Evolutionary conservation across 148 eudicot genomes (phyloP), one percentile per base, ranked within the genome.

Genomic region (Fagopyrum esculentum): DNA sequence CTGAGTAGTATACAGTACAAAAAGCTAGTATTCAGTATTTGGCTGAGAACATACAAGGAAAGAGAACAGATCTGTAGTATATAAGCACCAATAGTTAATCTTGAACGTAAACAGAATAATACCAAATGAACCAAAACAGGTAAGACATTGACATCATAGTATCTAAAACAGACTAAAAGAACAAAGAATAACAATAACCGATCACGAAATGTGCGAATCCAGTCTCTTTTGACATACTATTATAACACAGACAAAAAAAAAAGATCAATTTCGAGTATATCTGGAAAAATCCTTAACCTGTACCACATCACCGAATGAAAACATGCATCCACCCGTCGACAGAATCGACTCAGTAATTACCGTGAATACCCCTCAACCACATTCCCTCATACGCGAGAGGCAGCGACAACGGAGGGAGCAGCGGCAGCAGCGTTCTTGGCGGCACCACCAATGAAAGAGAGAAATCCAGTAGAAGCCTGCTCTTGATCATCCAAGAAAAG

Each of bases 401-500:
- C 74, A 6, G 74, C 74, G 6, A 71, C 74, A 8, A 71, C 74
- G 16, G 74, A 71, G 45, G 74, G 74, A 45, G 74, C 74, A 9
- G 55, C 51, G 74, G 74, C 51, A 46, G 74, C 74, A 40, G 55
- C 74, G 55, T 71, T 71, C 55, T 71, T 46, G 45, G 85, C 84
- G 16, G 87, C 75, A 6, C 85, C 88, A 17, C 83, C 77, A 26
- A 93, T 85, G 80, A 93, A 89, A 0, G 98, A 87, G 0, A 93
- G 80, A 64, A 93, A 85, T 4, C 97, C 97, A 22, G 86, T 74
- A 5, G 82, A 76, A 6, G 74, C 80, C 9, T 75, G 68, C 70
- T 89, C 93, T 51, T 90, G 95, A n/a, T 91, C 98, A 16, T 93
- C 98, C 22, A 93, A 82, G 69, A 93, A 93, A 26, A 93, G 78